These are phyloP conservation scores for Ceratobasidium sp. DNA, from an alignment of 1,284 basidiomycete species.

Conservation along the genomic window DNA sequence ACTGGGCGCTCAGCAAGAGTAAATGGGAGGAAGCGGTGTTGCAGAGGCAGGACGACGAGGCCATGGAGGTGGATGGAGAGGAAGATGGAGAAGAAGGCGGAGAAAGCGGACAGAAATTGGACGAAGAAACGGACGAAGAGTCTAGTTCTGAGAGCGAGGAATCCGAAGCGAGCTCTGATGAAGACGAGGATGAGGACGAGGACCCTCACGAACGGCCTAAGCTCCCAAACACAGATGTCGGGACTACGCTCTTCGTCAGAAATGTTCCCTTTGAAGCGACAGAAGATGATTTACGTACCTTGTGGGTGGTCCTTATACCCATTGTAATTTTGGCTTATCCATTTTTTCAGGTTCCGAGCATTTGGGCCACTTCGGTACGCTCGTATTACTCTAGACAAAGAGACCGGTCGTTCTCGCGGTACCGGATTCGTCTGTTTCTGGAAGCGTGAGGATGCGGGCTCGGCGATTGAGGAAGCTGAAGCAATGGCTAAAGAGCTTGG, in stretches of 20 bases:
- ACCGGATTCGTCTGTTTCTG: slow-evolving; percentile 99
- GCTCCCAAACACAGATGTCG: slow-evolving; percentile 83
- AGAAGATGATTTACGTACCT: slow-evolving; percentile 85
- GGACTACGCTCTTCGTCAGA: slow-evolving; percentile 93
- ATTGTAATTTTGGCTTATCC: neutral
- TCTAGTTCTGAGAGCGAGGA: slow-evolving; percentile 55
- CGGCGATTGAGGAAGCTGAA: slow-evolving; percentile 85
- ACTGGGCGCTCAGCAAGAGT: slow-evolving; percentile 96
- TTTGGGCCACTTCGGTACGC: slow-evolving; percentile 97
- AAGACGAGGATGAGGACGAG: slow-evolving; percentile 60
- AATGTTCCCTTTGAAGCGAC: slow-evolving; percentile 95
- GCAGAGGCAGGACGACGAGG: slow-evolving; percentile 61
- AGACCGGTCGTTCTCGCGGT: slow-evolving; percentile 88
- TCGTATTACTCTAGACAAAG: slow-evolving; percentile 88
- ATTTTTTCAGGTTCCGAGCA: slow-evolving; percentile 77
- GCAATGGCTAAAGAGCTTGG: slow-evolving; percentile 70
- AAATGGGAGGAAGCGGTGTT: slow-evolving; percentile 82
- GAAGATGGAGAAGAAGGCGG: slow-evolving; percentile 58
- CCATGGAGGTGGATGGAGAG: slow-evolving; percentile 58
- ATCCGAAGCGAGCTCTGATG: slow-evolving; percentile 56
- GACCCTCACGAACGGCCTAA: slow-evolving; percentile 75
- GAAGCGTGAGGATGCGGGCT: slow-evolving; percentile 91
- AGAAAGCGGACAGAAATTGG: slow-evolving; percentile 48
- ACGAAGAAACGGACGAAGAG: slow-evolving; percentile 53
- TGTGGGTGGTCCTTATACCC: slow-evolving; percentile 65